Conservation (phyloP, 257 asterid species). For the Anisodus tanguticus region DNA sequence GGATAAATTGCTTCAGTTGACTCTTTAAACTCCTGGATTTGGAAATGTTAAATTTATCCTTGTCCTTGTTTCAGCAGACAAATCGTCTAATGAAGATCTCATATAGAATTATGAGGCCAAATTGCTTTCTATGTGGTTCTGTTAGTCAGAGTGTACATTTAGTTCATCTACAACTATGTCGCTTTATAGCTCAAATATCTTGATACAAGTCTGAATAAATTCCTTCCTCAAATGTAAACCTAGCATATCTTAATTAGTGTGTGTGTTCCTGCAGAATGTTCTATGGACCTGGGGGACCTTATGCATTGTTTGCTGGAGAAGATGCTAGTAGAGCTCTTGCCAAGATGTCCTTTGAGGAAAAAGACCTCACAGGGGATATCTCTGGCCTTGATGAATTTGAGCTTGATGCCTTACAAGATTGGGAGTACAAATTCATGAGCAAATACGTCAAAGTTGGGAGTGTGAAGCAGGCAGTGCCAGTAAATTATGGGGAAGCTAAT, state of each 20-base stretch:
- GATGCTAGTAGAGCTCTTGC: constrained; percentile 98
- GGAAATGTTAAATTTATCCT: neutral
- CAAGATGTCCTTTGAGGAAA: constrained; percentile 85
- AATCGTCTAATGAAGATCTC: neutral
- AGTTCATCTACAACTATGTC: neutral
- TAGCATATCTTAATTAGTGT: neutral
- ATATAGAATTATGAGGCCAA: neutral
- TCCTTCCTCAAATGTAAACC: neutral
- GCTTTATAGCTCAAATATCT: neutral
- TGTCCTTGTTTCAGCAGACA: neutral
- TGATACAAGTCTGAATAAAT: neutral
- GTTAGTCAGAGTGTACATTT: constrained; percentile 3
- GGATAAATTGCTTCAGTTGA: neutral
- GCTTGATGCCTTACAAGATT: constrained; percentile 90
- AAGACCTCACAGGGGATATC: constrained; percentile 73
- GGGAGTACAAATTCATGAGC: constrained; percentile 99
- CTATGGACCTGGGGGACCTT: constrained; percentile 94
- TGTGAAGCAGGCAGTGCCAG: constrained; percentile 55
- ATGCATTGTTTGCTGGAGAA: constrained; percentile 88
- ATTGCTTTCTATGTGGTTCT: neutral
- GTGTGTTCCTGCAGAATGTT: constrained; percentile 55
- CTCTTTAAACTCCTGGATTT: neutral
- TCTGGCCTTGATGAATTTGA: constrained; percentile 87
- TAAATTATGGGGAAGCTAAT: constrained; percentile 46
- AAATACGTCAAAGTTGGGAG: constrained; percentile 97